Conservation (phyloP, 2,329 filamentous ascomycete species). For the Pseudopyrenochaeta lycopersici region DNA sequence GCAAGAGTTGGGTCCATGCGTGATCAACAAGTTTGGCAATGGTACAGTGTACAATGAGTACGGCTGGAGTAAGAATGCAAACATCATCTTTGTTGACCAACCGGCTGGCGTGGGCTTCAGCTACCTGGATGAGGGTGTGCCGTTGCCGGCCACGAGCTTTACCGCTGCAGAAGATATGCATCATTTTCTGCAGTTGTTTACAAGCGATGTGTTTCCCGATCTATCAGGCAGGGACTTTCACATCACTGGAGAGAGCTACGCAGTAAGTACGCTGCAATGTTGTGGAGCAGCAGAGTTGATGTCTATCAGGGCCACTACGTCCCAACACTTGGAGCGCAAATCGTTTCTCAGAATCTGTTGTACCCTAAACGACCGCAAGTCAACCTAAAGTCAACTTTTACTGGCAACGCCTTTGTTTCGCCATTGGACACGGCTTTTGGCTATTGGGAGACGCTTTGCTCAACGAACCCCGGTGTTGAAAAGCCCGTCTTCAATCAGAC, state of each 20-base stretch:
- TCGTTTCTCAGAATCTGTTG: constrained; percentile 55
- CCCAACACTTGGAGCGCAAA: constrained; percentile 55
- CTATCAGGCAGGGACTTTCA: constrained; percentile 52
- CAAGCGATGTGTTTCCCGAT: constrained; percentile 56
- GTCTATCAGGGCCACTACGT: constrained; percentile 57
- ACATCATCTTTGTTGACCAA: constrained; percentile 50
- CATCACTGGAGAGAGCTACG: constrained; percentile 61
- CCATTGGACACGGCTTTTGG: constrained; percentile 53
- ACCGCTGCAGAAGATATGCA: constrained; percentile 60
- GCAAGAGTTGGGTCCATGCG: constrained; percentile 49
- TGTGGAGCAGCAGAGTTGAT: background rate
- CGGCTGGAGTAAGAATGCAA: constrained; percentile 50
- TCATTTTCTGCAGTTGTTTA: constrained; percentile 59
- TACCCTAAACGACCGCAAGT: constrained; percentile 54
- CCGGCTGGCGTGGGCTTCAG: constrained; percentile 52
- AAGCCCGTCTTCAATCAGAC: constrained; percentile 57
- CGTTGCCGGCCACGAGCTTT: constrained; percentile 51
- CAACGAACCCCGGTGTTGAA: constrained; percentile 55
- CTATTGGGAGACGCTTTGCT: constrained; percentile 59
- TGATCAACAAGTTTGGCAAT: constrained; percentile 50
- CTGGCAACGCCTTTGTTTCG: constrained; percentile 59
- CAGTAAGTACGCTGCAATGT: constrained; percentile 40
- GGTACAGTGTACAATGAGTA: constrained; percentile 51
- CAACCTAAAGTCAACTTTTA: constrained; percentile 55
- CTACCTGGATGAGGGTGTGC: constrained; percentile 48